Evolutionary conservation across 345 rosid species (phyloP).

Genomic region (Hevea brasiliensis): DNA sequence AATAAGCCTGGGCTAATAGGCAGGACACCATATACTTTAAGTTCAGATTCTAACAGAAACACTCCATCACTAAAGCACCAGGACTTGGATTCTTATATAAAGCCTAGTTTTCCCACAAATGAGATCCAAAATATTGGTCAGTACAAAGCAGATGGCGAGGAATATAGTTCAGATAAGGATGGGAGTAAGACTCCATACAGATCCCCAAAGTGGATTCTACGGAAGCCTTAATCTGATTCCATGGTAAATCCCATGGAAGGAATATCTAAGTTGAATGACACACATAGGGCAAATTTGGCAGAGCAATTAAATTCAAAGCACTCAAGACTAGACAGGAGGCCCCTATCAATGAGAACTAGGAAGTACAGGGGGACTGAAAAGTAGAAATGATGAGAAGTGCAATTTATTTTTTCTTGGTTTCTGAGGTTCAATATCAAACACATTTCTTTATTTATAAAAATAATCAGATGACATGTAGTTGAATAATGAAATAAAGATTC

Average conservation of each 20-base stretch:
- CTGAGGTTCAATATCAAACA: neutral
- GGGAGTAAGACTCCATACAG: slow-evolving; percentile 9
- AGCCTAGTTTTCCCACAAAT: neutral
- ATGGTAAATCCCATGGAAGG: neutral
- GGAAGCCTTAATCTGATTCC: neutral
- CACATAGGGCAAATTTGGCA: neutral
- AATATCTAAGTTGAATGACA: neutral
- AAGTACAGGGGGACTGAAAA: neutral
- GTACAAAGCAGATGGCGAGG: neutral
- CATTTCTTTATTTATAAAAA: neutral
- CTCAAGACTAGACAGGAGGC: slow-evolving; percentile 17
- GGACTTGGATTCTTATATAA: slow-evolving; percentile 9
- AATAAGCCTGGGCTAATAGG: slow-evolving; percentile 10
- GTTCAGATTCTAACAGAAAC: slow-evolving; percentile 10
- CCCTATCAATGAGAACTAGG: slow-evolving; percentile 30
- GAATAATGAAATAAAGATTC: neutral
- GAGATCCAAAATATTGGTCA: neutral
- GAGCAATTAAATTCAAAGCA: slow-evolving; percentile 7
- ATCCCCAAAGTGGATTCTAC: neutral
- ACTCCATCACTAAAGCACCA: neutral
- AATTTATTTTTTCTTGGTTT: neutral
- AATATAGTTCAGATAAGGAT: slow-evolving; percentile 11
- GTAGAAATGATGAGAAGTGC: neutral
- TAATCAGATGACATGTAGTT: neutral
- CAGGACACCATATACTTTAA: slow-evolving; percentile 3